Percentiles rank a stretch among this genome's conserved stretches.
These are phyloP conservation scores for Metschnikowia cubensis DNA, from an alignment of 805 yeast genomes.

Conservation along the genomic window DNA sequence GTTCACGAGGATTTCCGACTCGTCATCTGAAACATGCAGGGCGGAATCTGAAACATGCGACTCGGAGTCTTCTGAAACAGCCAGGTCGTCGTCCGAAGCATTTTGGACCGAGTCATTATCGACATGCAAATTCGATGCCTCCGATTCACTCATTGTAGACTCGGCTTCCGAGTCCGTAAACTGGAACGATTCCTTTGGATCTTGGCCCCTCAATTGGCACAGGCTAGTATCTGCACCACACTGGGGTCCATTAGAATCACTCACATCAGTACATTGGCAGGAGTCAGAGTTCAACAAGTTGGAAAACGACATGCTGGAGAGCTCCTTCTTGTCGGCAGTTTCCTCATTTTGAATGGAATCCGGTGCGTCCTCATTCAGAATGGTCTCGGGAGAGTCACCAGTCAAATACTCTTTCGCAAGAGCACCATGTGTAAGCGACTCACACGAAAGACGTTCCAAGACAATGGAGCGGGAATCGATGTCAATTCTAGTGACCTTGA, in stretches of 20 bases:
- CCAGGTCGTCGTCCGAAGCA: not conserved
- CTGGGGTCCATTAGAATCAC: not conserved
- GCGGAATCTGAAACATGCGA: too few relatives aligned
- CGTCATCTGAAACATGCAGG: not conserved
- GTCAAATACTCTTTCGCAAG: not conserved
- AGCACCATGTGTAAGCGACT: not conserved
- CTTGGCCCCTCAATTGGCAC: not conserved
- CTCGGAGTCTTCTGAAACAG: too few relatives aligned
- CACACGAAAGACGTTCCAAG: not conserved
- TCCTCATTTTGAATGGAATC: not conserved
- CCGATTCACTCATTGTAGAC: not conserved
- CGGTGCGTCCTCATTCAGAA: too few relatives aligned
- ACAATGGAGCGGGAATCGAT: conserved; percentile 3
- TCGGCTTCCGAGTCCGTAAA: not conserved
- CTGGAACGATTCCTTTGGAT: too few relatives aligned
- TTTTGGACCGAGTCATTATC: not conserved
- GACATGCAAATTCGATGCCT: not conserved
- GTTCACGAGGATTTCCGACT: conserved; percentile 1
- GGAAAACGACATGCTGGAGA: not conserved
- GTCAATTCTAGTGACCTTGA: conserved; percentile 5
- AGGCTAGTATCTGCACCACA: not conserved
- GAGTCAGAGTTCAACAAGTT: conserved; percentile 2
- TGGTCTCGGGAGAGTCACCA: not conserved
- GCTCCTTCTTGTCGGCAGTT: too few relatives aligned
- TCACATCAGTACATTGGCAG: conserved; percentile 1